Percentiles rank a stretch among this genome's conserved stretches.
phyloP scores from a whole-genome alignment of 2,329 filamentous ascomycete genomes.

The Talaromyces albobiverticillius region DNA sequence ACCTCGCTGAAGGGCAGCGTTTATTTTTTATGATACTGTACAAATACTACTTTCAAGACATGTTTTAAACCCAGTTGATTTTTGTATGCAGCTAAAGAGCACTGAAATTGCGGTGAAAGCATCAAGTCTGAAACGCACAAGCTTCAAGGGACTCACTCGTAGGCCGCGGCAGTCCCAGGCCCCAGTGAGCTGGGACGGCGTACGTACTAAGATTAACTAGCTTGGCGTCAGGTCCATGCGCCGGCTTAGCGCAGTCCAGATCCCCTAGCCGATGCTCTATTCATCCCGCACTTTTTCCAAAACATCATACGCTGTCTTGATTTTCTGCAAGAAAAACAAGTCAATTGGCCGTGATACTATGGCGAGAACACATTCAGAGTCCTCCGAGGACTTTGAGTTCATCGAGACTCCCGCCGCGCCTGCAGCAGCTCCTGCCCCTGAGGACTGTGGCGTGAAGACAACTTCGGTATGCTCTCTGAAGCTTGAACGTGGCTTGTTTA shows the following conservation, averaged over 20 bases:
- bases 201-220: background rate
- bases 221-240: background rate
- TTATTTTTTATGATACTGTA: background rate
- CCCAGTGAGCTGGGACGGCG: too few species aligned
- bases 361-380: conserved; percentile 44
- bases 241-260: background rate
- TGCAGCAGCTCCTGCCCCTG: conserved; percentile 48
- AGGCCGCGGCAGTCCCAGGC: too few species aligned
- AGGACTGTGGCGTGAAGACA: conserved; percentile 60
- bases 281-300: conserved; percentile 13
- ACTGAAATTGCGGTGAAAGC: background rate
- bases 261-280: background rate
- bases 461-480: conserved; percentile 51
- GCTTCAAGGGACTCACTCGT: too few species aligned
- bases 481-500: conserved; percentile 9
- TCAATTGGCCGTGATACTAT: conserved; percentile 30
- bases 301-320: conserved; percentile 18
- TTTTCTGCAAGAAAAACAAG: conserved; percentile 17
- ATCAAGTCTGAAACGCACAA: too few species aligned
- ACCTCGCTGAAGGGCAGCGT: background rate
- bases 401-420: conserved; percentile 61
- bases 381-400: conserved; percentile 49
- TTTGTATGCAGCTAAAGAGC: background rate
- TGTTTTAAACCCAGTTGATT: background rate
- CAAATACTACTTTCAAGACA: background rate